Evolutionary conservation across 352 stramenopile genomes (phyloP), one percentile per base, ranked within the genome.

Genomic region (Globisporangium abappressorium): DNA sequence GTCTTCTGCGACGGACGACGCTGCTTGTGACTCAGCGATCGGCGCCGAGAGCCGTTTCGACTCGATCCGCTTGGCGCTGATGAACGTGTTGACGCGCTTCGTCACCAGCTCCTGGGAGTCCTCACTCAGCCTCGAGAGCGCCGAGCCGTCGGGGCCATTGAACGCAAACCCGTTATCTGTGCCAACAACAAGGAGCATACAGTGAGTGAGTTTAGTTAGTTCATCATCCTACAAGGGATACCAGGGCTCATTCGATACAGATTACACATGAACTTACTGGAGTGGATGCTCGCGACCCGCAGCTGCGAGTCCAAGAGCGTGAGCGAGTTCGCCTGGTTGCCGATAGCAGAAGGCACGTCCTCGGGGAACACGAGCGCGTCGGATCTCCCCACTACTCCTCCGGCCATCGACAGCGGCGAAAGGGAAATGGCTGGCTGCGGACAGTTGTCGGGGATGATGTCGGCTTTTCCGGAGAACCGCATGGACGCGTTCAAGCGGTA

Each of bases 111-210:
- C 71, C n/a, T 75, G 54, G n/a, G 46, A 30, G 30, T 51, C 55
- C 4, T 24, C 46, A 2, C n/a, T 41, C 38, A 20, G 12, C 38
- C 38, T 46, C 20, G 33, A 26, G 6, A 64, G 3, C 24, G 6
- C 43, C 51, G 38, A 56, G 20, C 70, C 72, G 2, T 78, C 71
- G 1, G 59, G 46, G 0, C 63, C 71, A 51, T 78, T 81, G 64
- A 81, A 81, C 12, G 71, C 74, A 67, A 81, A 81, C 1, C 74
- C 74, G 43, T 69, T 69, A 1, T 47, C 74, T 81, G 57, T 5
- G 57, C 5, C 24, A 20, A 49, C 14, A 58, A 30, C 8, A 66
- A 47, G 3, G 46, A 24, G 24, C 36, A 46, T 2, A 49, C 38
- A 26, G 24, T 26, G 28, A 33, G 28, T 57, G 18, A 22, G 8